Evolutionary conservation across 164 flowering plant genomes (phyloP).

Genomic region (Akebia trifoliata): DNA sequence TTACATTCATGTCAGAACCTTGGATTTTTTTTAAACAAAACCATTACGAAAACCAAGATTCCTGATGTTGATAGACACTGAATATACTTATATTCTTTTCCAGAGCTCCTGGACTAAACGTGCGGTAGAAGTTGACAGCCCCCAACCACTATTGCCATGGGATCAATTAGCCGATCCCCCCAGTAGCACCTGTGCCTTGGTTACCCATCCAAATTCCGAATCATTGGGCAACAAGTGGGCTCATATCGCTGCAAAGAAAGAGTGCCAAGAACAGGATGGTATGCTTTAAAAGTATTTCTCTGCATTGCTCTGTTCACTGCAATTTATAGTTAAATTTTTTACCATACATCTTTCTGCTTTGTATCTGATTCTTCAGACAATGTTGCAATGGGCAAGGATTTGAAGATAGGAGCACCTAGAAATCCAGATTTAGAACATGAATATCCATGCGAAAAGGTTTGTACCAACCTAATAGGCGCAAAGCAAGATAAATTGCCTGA

Average conservation of each 20-base stretch:
- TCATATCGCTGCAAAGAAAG: conserved; percentile 22
- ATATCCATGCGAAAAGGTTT: conserved; percentile 22
- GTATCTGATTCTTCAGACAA: conserved; percentile 28
- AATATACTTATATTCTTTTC: conserved; percentile 6
- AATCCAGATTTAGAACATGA: conserved; percentile 26
- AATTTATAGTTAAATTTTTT: background rate
- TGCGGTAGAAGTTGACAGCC: conserved; percentile 49
- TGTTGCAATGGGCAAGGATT: conserved; percentile 42
- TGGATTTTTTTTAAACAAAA: background rate
- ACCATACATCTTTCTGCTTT: background rate
- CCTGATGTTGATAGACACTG: background rate
- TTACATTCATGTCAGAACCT: background rate
- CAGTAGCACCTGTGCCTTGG: conserved; percentile 60
- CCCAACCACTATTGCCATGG: conserved; percentile 32
- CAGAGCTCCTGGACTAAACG: conserved; percentile 71
- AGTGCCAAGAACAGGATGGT: conserved; percentile 39
- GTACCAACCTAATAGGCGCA: conserved; percentile 13
- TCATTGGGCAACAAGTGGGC: conserved; percentile 26
- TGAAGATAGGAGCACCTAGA: conserved; percentile 35
- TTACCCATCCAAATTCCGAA: conserved; percentile 43
- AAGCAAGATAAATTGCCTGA: conserved; percentile 25
- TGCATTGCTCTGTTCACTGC: background rate
- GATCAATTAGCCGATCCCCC: conserved; percentile 37
- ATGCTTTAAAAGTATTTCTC: conserved; percentile 5
- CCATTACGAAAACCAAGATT: background rate